Evolutionary conservation across 192 early-diverging fungal genomes (phyloP), one percentile per base, ranked within the genome.

Genomic region (Umbelopsis vinacea): DNA sequence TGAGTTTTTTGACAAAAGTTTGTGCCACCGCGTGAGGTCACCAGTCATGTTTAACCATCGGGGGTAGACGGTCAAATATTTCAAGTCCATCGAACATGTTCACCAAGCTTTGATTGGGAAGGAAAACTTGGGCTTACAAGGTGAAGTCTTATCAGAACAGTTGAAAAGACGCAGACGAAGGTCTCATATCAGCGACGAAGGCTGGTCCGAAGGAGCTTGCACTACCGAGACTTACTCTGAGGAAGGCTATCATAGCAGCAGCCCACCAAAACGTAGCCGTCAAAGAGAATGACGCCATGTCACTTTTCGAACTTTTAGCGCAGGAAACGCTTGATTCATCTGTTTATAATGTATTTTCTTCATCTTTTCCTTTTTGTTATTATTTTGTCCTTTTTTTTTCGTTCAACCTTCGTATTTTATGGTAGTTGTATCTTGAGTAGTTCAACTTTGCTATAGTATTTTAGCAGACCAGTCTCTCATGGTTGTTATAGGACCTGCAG

Each of bases 71-170:
- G 92, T 94, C 60, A 89, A 89, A 82, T 94, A 94, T 79, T 94
- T 94, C 76, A 92, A 90, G 81, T 89, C 87, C 52, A 94, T 94
- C 63, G 92, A 94, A 82, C 86, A 91, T 82, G 92, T 92, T 9
- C 91, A 92, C 46, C 79, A 87, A 55, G 82, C 86, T 71, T 80
- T 92, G 78, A 88, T 92, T 74, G 90, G 90, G 29, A 81, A 80
- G 47, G 89, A 92, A 53, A 89, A 89, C 76, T 81, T 92, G 29
- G 88, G 88, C 11, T 80, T 92, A 24, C 87, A 90, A 63, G 91
- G 91, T 29, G 63, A 66, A 45, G 57, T 63, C 2, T 26, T 63
- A 19, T 63, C 57, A 3, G 57, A 63, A 38, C 24, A 63, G 1
- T 63, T 33, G 15, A 63, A 63, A 37, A 29, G 55, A 33, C 55